Base-by-base conservation (phyloP, 805 yeast species). In the Yarrowia sp. region DNA sequence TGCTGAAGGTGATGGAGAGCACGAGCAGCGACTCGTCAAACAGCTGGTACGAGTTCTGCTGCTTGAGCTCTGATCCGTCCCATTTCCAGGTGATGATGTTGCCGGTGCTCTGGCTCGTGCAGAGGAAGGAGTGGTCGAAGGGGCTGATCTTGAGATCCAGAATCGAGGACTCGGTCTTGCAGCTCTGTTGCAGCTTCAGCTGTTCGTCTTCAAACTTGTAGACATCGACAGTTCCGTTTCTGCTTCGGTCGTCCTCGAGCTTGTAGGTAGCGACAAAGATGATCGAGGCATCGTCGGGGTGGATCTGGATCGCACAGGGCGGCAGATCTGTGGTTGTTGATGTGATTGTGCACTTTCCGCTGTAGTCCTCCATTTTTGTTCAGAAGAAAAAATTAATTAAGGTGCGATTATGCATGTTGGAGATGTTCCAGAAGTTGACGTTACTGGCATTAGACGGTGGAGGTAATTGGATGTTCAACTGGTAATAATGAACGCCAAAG, bases 61-160 rank as follows among this genome's bases (percentile, higher is more conserved):
- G 62, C 0, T 62, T 39, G 19, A 76, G 51, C 31, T 18, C 32
- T 2, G 62, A 60, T 16, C 42, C 42, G 31, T 44, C 25, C 19
- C 41, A 29, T 8, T 61, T 64, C 97, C 97, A 94, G 7, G 87
- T 63, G 27, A 75, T 75, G 3, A 93, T 65, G 63, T 81, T 80
- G 1, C 98, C 98, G 0, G 90, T 87, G 0, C 97, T 89, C 69
- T 92, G 96, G 0, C 85, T 91, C 1, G 89, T 79, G 1, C 80
- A 78, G 4, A 90, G 66, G 8, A 80, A 39, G 4, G 76, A 64
- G 10, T 74, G 70, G 65, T 85, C 84, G 46, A 74, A 76, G 0
- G 91, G 89, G 24, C 80, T 78, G 60, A 88, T 73, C 66, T 90
- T 88, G 42, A 93, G 67, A 70, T 94, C 99, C 44, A 94, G 72